Base-by-base conservation (phyloP, 2,329 filamentous ascomycete genomes). In the Sphaerulina musiva region DNA sequence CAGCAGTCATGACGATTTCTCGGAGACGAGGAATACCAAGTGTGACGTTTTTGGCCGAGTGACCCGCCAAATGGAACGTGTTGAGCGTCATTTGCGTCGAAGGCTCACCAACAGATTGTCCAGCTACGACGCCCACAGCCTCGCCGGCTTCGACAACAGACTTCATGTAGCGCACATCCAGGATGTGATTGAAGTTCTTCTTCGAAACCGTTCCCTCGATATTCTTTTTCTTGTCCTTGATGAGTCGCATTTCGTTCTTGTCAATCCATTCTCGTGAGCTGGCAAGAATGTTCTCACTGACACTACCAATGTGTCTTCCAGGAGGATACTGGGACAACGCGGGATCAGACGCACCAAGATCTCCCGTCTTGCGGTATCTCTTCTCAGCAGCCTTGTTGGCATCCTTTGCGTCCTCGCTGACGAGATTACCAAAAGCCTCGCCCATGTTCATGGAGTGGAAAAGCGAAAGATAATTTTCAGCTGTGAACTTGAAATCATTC, bases 11-110 rank as follows among this genome's bases (percentile, higher is more conserved):
- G 61, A 98, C 81, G 65, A 98, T 96, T 80, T 98, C 93, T 75
- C 93, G 82, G 17, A 98, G 80, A 74, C 93, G 89, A 55, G 93
- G 93, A 68, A 98, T 97, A 88, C 93, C 93, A 17, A 96, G 81
- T 0, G 93, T 98, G 68, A 98, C 95, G 80, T 98, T 98, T 79
- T 96, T 97, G 31, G 93, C 86, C 17, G 93, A 91, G 77, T 97
- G 92, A 68, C 93, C 93, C 72, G 93, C 93, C 81, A 98, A 88
- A 80, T 98, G 93, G 82, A 98, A 98, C 29, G 95, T 98, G 74
- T 98, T 98, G 52, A 98, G 77, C 6, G 95, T 98, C 95, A 98
- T 98, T 72, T 98, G 93, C 9, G 93, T 98, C 2, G 91, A 96
- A 7, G 95, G 93, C 69, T 98, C 95, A 68, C 93, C 93, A 41